These are phyloP conservation scores for Tulasnella sp. DNA, from an alignment of 768 basidiomycete genomes.

Conservation along the genomic window DNA sequence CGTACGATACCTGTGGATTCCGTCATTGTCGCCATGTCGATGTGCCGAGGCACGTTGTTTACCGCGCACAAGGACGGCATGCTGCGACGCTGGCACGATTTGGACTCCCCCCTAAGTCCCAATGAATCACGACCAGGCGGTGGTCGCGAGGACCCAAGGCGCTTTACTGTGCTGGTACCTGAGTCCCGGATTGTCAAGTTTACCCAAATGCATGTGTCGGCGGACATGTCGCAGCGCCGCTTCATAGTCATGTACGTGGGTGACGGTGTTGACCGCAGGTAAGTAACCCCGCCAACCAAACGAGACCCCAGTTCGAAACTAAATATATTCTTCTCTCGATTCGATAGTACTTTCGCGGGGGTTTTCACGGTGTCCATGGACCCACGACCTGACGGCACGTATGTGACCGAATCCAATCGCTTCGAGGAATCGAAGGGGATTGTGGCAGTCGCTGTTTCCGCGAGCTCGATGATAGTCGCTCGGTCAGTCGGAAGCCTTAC, in stretches of 20 bases:
- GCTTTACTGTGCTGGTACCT: slow-evolving; percentile 2
- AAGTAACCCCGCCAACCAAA: not conserved
- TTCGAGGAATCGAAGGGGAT: slow-evolving; percentile 11
- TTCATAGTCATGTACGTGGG: slow-evolving; percentile 18
- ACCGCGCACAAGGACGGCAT: slow-evolving; percentile 26
- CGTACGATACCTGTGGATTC: slow-evolving; percentile 20
- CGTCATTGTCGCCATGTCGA: slow-evolving; percentile 12
- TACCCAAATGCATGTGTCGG: slow-evolving; percentile 16
- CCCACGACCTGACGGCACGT: not conserved
- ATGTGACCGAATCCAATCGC: not conserved
- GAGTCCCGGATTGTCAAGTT: slow-evolving; percentile 13
- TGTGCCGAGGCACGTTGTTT: slow-evolving; percentile 21
- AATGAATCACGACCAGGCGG: slow-evolving; percentile 6
- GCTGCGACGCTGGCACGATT: slow-evolving; percentile 19
- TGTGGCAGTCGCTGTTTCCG: slow-evolving; percentile 4
- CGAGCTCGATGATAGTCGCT: slow-evolving; percentile 1
- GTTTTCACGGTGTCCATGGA: slow-evolving; percentile 15
- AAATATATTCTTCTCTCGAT: not conserved
- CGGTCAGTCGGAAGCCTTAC: not conserved
- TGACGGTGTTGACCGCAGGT: slow-evolving; percentile 20
- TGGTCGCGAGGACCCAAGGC: slow-evolving; percentile 13
- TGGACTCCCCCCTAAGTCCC: slow-evolving; percentile 8
- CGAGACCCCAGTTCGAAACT: slow-evolving; percentile 1
- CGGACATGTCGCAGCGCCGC: not conserved
- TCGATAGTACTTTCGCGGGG: not conserved